Conservation (phyloP, 1,139 yeast species). For the Kazachstania sp. region DNA sequence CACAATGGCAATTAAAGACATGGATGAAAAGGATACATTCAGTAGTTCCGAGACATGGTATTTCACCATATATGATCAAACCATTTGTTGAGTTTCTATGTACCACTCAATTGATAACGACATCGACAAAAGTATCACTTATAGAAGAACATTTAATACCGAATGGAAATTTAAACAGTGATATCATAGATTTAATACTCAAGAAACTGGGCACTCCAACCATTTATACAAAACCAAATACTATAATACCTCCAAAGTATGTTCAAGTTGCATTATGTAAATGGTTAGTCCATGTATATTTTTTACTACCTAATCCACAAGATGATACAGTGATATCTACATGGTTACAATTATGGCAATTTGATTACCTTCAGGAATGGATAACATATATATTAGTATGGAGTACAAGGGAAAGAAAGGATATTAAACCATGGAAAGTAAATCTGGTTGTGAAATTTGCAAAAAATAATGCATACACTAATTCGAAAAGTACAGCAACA, state of each 20-base stretch:
- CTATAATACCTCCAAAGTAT: conserved; percentile 10
- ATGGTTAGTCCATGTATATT: conserved; percentile 35
- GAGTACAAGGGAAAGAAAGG: conserved; percentile 28
- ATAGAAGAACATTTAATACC: conserved; percentile 31
- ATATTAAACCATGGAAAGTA: conserved; percentile 32
- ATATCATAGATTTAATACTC: conserved; percentile 25
- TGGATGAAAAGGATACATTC: conserved; percentile 14
- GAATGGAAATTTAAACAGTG: conserved; percentile 25
- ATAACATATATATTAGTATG: conserved; percentile 38
- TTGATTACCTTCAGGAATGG: conserved; percentile 38
- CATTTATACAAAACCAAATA: conserved; percentile 9
- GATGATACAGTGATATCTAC: conserved; percentile 29
- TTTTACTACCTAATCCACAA: conserved; percentile 25
- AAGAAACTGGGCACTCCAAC: conserved; percentile 30
- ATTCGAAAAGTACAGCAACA: conserved; percentile 17
- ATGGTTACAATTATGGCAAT: conserved; percentile 38
- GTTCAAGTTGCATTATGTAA: conserved; percentile 31
- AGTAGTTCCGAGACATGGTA: conserved; percentile 15
- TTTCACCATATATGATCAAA: conserved; percentile 13
- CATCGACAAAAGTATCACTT: conserved; percentile 21
- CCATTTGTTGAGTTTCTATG: conserved; percentile 16
- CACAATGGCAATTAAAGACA: conserved; percentile 10
- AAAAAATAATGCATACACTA: conserved; percentile 17
- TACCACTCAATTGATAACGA: conserved; percentile 14
- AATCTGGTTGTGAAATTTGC: conserved; percentile 14